These are phyloP conservation scores for Trichoderma koningiopsis DNA, from an alignment of 2,329 filamentous ascomycete genomes.

Conservation along the genomic window DNA sequence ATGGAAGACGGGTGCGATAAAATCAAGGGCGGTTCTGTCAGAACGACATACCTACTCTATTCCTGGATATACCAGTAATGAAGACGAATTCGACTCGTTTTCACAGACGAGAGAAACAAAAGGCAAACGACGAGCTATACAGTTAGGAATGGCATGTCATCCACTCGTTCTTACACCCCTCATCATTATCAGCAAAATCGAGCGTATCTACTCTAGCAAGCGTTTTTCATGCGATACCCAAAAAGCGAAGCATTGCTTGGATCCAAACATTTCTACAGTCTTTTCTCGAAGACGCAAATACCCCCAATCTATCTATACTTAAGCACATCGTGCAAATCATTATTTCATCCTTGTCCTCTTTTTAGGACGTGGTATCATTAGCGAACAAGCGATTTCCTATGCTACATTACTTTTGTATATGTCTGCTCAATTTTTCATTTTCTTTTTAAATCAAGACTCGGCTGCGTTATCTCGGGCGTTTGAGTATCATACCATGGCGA, in stretches of 20 bases:
- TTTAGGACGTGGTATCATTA: neutral
- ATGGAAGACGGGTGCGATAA: slow-evolving; percentile 53
- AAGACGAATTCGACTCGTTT: neutral
- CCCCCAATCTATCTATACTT: neutral
- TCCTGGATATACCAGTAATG: neutral
- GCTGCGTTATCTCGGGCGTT: slow-evolving; percentile 1
- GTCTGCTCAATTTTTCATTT: neutral
- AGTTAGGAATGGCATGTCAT: neutral
- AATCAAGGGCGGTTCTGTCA: neutral
- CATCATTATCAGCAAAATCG: neutral
- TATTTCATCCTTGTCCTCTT: neutral
- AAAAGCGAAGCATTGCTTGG: neutral
- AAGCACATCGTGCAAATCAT: neutral
- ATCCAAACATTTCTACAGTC: neutral
- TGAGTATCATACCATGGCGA: slow-evolving; percentile 15
- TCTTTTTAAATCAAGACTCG: neutral
- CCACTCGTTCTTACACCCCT: neutral
- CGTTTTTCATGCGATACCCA: neutral
- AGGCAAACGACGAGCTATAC: neutral
- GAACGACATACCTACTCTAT: neutral
- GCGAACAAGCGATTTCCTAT: slow-evolving; percentile 17
- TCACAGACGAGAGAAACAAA: neutral
- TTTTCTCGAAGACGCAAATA: neutral
- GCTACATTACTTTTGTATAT: slow-evolving; percentile 5
- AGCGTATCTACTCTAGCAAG: neutral